Base-by-base conservation (phyloP, 225 moss, liverwort and hornwort species). In the Thuidium tamariscinum region DNA sequence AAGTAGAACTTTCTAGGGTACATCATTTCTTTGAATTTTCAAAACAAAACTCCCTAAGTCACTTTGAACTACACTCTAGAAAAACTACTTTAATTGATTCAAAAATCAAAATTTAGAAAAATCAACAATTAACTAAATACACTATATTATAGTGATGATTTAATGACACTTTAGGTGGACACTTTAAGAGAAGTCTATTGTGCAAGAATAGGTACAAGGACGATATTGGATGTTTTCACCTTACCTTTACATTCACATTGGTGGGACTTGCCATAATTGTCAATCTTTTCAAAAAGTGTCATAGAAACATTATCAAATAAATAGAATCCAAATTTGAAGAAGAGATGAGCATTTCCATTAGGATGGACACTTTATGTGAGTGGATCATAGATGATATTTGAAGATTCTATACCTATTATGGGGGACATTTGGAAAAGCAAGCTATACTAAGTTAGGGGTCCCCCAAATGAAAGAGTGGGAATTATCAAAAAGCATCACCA, bases 381-480 rank as follows among this genome's bases (percentile, higher is more conserved):
- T 1, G 1, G 0, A 4, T 1, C 7, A 0, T 0, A 0, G 13
- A 1, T 42, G 0, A 25, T 42, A 26, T 25, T 42, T 5, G 1
- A 2, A 69, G 13, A 15, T 42, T 42, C 0, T 42, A 1, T 0
- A 5, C 44, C 0, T 44, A 1, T 2, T 0, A 2, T 9, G 1
- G 12, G 0, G 0, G 44, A 44, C 1, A 1, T 17, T 71, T 44
- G 16, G 1, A 10, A 71, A 10, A 6, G 2, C 0, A 5, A 1
- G 9, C 3, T 29, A 0, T 44, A 71, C 0, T 27, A 0, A 42
- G 2, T 1, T 1, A 44, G 5, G 0, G 5, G 3, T 44, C 44
- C 27, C 10, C 0, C 4, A 2, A 5, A 44, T 16, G 2, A 18
- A 46, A 29, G 2, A 30, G 1, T 17, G 0, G 68, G 39, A 1